Conservation (phyloP, 78 protist species). For the Monocercomonoides exilis region DNA sequence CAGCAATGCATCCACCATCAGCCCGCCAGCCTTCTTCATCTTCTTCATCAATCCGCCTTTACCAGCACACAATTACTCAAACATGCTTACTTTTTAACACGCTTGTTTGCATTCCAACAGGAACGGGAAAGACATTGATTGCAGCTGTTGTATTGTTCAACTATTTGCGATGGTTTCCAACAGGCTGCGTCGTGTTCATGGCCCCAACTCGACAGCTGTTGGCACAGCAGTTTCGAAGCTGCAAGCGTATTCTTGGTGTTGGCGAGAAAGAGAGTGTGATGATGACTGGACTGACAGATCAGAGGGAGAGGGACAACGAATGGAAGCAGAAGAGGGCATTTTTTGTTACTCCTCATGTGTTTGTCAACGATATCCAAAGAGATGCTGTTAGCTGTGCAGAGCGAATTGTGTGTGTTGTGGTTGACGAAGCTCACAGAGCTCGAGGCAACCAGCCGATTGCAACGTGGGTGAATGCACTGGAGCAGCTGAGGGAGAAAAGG, state of each 20-base stretch:
- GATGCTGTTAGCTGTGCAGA: too few species aligned
- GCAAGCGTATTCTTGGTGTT: conserved; percentile 35
- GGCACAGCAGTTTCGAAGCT: conserved; percentile 76
- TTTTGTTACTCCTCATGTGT: conserved; percentile 72
- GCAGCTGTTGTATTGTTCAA: conserved; percentile 76
- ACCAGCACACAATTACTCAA: background rate
- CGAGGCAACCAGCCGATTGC: conserved; percentile 49
- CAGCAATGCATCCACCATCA: too few species aligned
- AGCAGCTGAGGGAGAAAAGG: background rate
- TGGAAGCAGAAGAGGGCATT: conserved; percentile 62
- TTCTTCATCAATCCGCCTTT: background rate
- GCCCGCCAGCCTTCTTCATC: background rate
- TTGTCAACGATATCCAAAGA: conserved; percentile 22
- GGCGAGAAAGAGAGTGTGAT: background rate
- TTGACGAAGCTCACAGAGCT: conserved; percentile 81
- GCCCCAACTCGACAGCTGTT: conserved; percentile 90
- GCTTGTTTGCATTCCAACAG: conserved; percentile 83
- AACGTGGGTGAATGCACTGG: background rate
- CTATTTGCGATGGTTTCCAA: conserved; percentile 78
- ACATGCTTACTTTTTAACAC: conserved; percentile 33
- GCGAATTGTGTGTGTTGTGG: conserved; percentile 32
- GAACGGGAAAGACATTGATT: conserved; percentile 91
- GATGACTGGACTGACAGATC: background rate
- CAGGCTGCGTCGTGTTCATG: conserved; percentile 69
- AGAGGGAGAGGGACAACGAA: background rate